A percentile compares a stretch with the other conserved stretches of the same genome.
These are phyloP conservation scores for Diaporthe sp. DNA, from an alignment of 2,329 filamentous ascomycete species.

Conservation along the genomic window DNA sequence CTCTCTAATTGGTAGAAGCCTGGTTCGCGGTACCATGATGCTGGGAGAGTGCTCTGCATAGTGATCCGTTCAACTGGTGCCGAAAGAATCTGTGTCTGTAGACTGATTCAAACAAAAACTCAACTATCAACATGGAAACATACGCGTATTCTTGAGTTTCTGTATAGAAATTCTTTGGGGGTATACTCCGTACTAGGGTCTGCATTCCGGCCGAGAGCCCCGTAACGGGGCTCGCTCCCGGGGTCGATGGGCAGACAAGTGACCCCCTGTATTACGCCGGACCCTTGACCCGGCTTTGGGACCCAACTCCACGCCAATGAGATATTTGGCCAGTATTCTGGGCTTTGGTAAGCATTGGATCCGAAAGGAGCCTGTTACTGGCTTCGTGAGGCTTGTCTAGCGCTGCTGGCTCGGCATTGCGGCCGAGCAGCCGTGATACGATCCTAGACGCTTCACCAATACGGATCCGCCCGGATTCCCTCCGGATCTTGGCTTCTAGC, in stretches of 20 bases:
- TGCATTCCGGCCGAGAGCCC: neutral
- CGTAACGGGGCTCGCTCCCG: neutral
- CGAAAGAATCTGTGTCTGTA: neutral
- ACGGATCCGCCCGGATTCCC: too few species aligned
- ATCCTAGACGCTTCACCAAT: too few species aligned
- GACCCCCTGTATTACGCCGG: neutral
- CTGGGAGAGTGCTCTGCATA: constrained; percentile 46
- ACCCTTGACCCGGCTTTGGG: neutral
- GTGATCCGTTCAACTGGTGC: neutral
- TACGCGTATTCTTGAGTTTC: too few species aligned
- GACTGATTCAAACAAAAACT: neutral
- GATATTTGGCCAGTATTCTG: neutral
- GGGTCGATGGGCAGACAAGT: too few species aligned
- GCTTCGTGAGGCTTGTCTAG: neutral
- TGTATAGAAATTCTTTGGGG: too few species aligned
- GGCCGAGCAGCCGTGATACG: neutral
- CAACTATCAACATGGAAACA: too few species aligned
- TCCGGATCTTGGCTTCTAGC: too few species aligned
- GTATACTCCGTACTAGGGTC: too few species aligned
- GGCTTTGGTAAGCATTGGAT: neutral
- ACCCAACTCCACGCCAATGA: neutral
- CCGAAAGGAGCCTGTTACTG: neutral
- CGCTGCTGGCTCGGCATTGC: neutral
- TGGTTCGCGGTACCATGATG: constrained; percentile 56
- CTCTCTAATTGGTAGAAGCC: constrained; percentile 58